Evolutionary conservation across 257 asterid species (phyloP).

Genomic region (Solanum chaucha): DNA sequence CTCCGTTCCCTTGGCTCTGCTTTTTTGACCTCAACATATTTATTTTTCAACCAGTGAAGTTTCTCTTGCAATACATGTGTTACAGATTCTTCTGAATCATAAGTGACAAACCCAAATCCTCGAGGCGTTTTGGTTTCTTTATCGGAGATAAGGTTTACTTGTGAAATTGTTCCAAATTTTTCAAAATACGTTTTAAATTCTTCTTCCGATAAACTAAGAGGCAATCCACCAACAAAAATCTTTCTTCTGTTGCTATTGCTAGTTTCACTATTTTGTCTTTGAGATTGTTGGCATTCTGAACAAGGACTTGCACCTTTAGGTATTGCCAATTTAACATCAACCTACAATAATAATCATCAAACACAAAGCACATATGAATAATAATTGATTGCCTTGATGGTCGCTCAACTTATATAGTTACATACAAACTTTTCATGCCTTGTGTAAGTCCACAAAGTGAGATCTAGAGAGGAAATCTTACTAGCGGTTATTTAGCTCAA

Average conservation of each 20-base stretch:
- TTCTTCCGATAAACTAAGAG: neutral
- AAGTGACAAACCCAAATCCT: neutral
- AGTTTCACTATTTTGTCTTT: too few species aligned
- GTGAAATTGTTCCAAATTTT: neutral
- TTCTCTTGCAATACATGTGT: neutral
- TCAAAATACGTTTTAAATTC: neutral
- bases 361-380: neutral
- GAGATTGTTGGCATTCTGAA: too few species aligned
- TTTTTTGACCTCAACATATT: conserved; percentile 12
- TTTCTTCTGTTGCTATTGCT: neutral
- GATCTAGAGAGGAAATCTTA: too few species aligned
- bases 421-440: too few species aligned
- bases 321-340: conserved; percentile 8
- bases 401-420: neutral
- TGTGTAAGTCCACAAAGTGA: too few species aligned
- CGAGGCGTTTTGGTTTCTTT: neutral
- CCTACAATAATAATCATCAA: neutral
- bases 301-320: neutral
- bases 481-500: too few species aligned
- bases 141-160: neutral
- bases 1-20: neutral
- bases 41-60: neutral
- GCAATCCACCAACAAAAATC: conserved; percentile 21
- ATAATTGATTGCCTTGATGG: neutral
- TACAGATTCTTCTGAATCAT: conserved; percentile 6